Conservation (phyloP, 1,284 basidiomycete genomes). For the Trichosporon inkin region DNA sequence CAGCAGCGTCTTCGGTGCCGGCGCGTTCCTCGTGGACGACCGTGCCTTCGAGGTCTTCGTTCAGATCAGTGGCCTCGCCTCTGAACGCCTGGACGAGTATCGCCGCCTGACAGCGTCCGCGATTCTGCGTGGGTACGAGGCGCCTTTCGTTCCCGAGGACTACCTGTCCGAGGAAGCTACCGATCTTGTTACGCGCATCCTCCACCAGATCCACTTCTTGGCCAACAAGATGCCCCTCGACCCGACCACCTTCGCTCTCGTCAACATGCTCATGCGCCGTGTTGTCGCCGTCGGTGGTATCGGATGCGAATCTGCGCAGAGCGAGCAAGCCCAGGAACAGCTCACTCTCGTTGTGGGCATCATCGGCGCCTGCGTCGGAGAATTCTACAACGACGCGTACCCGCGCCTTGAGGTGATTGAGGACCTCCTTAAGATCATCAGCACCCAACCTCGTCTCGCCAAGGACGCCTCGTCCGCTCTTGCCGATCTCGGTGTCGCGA, state of each 20-base stretch:
- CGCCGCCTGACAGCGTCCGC: conserved; percentile 72
- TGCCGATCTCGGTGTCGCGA: conserved; percentile 76
- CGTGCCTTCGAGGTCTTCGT: conserved; percentile 71
- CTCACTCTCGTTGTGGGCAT: conserved; percentile 78
- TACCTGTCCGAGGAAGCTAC: conserved; percentile 58
- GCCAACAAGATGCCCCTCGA: conserved; percentile 81
- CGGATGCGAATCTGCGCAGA: conserved; percentile 56
- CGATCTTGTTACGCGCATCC: conserved; percentile 76
- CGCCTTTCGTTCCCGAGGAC: conserved; percentile 66
- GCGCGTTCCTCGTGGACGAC: conserved; percentile 60
- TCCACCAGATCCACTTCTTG: conserved; percentile 79
- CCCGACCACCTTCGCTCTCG: conserved; percentile 75
- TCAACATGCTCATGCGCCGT: conserved; percentile 69
- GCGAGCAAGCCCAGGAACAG: conserved; percentile 80
- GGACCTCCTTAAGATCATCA: conserved; percentile 70
- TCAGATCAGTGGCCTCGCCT: conserved; percentile 44
- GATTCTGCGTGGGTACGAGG: conserved; percentile 66
- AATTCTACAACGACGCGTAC: conserved; percentile 68
- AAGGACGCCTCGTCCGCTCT: conserved; percentile 83
- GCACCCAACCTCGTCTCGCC: conserved; percentile 71
- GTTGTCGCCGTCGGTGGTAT: conserved; percentile 70
- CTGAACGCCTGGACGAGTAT: conserved; percentile 66
- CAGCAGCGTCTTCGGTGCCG: conserved; percentile 60
- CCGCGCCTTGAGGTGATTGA: conserved; percentile 69
- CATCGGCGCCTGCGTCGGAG: conserved; percentile 76